phyloP scores from a whole-genome alignment of 1,284 basidiomycete genomes.

The Microbotryum saponariae region DNA sequence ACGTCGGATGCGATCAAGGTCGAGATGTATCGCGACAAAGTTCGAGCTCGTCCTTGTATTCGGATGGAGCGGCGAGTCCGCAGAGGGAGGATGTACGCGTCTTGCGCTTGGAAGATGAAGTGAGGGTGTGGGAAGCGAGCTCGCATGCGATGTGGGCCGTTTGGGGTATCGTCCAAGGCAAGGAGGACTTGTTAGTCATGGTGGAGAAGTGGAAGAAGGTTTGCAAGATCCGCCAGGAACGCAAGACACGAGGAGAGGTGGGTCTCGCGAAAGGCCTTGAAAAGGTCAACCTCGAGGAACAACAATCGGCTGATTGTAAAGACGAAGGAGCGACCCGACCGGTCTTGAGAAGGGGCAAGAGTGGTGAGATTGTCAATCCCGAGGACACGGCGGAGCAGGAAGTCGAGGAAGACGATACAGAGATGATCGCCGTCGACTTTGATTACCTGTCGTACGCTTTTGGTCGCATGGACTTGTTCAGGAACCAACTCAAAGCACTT shows the following conservation, averaged over 20 bases:
- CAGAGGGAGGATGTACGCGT: slow-evolving; percentile 30
- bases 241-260: neutral
- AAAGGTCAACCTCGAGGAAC: neutral
- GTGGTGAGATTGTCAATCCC: slow-evolving; percentile 13
- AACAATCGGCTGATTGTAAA: neutral
- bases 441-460: slow-evolving; percentile 34
- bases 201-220: slow-evolving; percentile 31
- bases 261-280: slow-evolving; percentile 2
- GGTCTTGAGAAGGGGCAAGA: slow-evolving; percentile 13
- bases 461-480: slow-evolving; percentile 32
- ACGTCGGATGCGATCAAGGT: slow-evolving; percentile 47
- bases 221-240: slow-evolving; percentile 6
- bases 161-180: slow-evolving; percentile 85
- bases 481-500: slow-evolving; percentile 20
- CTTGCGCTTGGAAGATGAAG: slow-evolving; percentile 59
- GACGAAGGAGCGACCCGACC: neutral
- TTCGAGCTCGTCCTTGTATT: neutral
- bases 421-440: slow-evolving; percentile 26
- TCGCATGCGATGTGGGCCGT: slow-evolving; percentile 83
- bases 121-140: slow-evolving; percentile 74
- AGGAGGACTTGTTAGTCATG: slow-evolving; percentile 54
- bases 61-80: neutral
- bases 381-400: slow-evolving; percentile 4
- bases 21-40: neutral
- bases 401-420: neutral